Evolutionary conservation across 768 basidiomycete genomes (phyloP), one percentile per base, ranked within the genome.

Genomic region (Russula abietina): DNA sequence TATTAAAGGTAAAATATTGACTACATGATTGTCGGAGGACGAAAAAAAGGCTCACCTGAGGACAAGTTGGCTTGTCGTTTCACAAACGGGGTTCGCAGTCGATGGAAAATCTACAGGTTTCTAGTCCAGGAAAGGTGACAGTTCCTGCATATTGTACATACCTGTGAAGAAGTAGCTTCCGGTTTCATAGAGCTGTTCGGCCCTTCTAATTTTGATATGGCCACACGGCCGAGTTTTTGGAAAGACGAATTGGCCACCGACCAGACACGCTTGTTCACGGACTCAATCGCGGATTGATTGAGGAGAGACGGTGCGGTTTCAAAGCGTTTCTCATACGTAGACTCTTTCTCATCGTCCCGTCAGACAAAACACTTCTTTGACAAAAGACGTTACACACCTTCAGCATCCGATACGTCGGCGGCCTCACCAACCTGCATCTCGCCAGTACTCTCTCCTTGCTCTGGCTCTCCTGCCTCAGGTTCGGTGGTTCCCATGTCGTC

Each of bases 281-380:
- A 74, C 12, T 74, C 69, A 59, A 85, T 79, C 17, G 78, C 79
- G 33, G 70, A 69, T 41, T 80, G 81, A 0, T 83, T 78, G 24
- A 89, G 72, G 26, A 76, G 69, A n/a, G 73, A 60, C 4, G 91
- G 81, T 5, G 77, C 75, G 16, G 79, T 69, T 11, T 90, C 91
- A 71, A 91, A 94, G 70, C 94, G 92, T 11, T 72, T 74, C 68
- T 92, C 89, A 69, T 92, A 91, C 55, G 77, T 72, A 68, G 86
- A 80, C 57, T 67, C 64, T 48, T 55, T 67, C 67, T 67, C 65
- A 49, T 60, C 64, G 14, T 48, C 38, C 26, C 30, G 41, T 51
- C 56, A 45, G 46, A 17, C 30, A 36, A 41, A 55, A 12, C 22
- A 9, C 12, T 26, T 39, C 17, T 4, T 26, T 9, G n/a, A 43